phyloP scores from a whole-genome alignment of 2,329 filamentous ascomycete species.

The Monilinia polystroma region DNA sequence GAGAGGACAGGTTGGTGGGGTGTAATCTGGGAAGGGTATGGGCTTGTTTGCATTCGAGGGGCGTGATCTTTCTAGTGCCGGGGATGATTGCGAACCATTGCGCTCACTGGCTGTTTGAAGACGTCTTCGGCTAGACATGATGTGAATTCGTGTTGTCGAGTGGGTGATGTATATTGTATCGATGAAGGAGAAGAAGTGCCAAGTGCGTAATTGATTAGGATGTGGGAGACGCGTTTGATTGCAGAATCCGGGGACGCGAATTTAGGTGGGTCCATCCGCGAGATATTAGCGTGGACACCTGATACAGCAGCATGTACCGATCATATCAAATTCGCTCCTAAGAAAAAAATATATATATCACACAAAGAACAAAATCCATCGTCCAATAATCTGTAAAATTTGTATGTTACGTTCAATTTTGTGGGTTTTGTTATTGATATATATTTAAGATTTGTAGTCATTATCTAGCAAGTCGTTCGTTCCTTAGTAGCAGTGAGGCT shows the following conservation, averaged over 20 bases:
- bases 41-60: constrained; percentile 25
- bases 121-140: constrained; percentile 32
- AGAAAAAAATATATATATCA: neutral
- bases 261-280: neutral
- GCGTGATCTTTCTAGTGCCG: constrained; percentile 26
- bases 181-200: neutral
- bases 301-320: neutral
- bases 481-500: constrained; percentile 4
- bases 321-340: neutral
- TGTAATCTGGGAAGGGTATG: constrained; percentile 49
- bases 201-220: neutral
- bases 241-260: constrained; percentile 12
- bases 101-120: constrained; percentile 28
- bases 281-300: constrained; percentile 2
- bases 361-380: neutral
- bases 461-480: neutral
- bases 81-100: constrained; percentile 28
- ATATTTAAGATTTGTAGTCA: neutral
- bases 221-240: constrained; percentile 14
- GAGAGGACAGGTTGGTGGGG: constrained; percentile 53
- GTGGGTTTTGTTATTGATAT: neutral
- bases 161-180: neutral
- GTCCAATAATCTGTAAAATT: too few species aligned
- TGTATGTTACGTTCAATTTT: neutral
- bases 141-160: neutral